Evolutionary conservation across 768 basidiomycete species (phyloP), one percentile per base, ranked within the genome.

Genomic region (Mrakia hoshinonis): DNA sequence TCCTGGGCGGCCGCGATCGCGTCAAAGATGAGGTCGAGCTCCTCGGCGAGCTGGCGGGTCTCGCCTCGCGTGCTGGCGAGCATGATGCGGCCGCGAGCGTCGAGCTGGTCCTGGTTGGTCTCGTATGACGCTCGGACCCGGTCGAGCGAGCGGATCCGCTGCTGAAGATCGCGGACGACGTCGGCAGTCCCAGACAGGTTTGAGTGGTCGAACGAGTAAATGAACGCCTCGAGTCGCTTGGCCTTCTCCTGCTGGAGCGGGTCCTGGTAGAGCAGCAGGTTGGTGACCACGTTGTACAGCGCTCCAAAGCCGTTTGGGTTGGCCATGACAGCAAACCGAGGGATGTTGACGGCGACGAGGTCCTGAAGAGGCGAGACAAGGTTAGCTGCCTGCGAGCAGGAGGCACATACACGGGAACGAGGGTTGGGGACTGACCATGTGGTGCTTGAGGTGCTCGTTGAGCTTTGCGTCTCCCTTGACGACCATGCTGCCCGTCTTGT

Each of bases 241-340:
- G 62, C 47, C n/a, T 51, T 47, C 51, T 58, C 72, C 26, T 67
- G 72, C 48, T 73, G 61, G 20, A 55, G 86, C 12, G 89, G 88
- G 77, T 98, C 92, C 22, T 89, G 87, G 79, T 94, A 92, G n/a
- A 95, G 85, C 15, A 97, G 80, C 15, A 98, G 83, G 75, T 92
- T 86, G 29, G 88, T 90, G 74, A 95, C 87, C 75, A 94, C 86
- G 47, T 49, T 38, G 47, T 62, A 66, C 13, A 72, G 47, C 39
- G 87, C 87, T 74, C 87, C 83, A 80, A 91, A 96, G 75, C 94
- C 89, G 49, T 84, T 83, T 64, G 90, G 86, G 74, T 85, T 89
- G 15, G 92, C 92, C 29, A 89, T 86, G 54, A 96, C 89, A 0
- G 90, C 89, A 78, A 97, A 89, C 29, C 87, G 87, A 2, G 92